Percentiles rank a stretch among this genome's conserved stretches.
Evolutionary conservation across 176 grass and related monocot genomes (phyloP).

Genomic region (Musa itinerans): DNA sequence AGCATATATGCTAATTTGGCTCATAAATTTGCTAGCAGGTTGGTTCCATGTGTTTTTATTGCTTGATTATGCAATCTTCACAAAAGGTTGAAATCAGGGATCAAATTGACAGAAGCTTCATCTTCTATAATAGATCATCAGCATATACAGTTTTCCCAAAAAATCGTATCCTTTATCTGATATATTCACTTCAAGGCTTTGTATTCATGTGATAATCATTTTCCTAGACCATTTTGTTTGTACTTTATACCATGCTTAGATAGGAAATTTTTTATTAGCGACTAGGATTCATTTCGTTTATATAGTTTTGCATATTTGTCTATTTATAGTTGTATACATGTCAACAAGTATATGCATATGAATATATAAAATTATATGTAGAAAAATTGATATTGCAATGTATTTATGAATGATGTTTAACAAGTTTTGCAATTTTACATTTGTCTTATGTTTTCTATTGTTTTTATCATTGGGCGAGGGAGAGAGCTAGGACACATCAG

Average conservation of each 20-base stretch:
- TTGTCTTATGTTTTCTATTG: too few species aligned
- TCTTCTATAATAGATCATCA: slow-evolving; percentile 45
- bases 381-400: too few species aligned
- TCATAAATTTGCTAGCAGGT: slow-evolving; percentile 37
- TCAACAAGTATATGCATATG: too few species aligned
- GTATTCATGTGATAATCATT: too few species aligned
- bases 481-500: too few species aligned
- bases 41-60: slow-evolving; percentile 34
- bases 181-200: not conserved
- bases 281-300: too few species aligned
- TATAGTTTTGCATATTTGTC: too few species aligned
- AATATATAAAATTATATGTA: too few species aligned
- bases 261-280: not conserved
- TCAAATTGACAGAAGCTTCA: slow-evolving; percentile 35
- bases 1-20: slow-evolving; percentile 5
- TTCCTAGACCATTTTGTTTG: not conserved
- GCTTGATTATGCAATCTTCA: slow-evolving; percentile 35
- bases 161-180: slow-evolving; percentile 45
- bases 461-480: too few species aligned
- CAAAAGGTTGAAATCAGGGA: slow-evolving; percentile 29
- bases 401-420: too few species aligned
- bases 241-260: not conserved
- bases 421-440: too few species aligned
- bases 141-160: slow-evolving; percentile 37
- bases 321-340: too few species aligned